Evolutionary conservation across 179 eudicot species (phyloP).

Genomic region (Nepenthes alata): DNA sequence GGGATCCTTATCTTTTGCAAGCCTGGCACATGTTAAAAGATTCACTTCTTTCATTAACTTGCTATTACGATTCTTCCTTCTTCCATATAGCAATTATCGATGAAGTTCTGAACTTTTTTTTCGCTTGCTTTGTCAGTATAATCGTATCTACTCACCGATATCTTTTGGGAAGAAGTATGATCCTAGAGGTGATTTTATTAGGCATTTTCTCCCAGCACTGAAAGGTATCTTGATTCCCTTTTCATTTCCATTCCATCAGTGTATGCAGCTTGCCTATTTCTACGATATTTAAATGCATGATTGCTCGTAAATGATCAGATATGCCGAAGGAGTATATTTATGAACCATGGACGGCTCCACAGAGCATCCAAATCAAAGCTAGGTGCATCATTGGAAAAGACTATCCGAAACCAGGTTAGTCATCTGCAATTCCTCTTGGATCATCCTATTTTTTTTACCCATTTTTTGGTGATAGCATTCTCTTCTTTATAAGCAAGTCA

Average conservation of each 20-base stretch:
- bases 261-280: background rate
- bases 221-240: conserved; percentile 39
- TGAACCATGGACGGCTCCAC: conserved; percentile 95
- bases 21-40: too few species aligned
- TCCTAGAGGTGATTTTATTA: conserved; percentile 60
- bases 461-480: too few species aligned
- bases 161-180: conserved; percentile 88
- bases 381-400: conserved; percentile 81
- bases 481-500: too few species aligned
- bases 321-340: conserved; percentile 91
- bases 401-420: conserved; percentile 75
- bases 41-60: too few species aligned
- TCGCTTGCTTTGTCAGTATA: conserved; percentile 35
- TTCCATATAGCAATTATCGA: background rate
- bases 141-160: conserved; percentile 85
- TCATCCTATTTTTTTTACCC: too few species aligned
- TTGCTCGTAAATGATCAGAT: conserved; percentile 26
- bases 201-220: conserved; percentile 78
- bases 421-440: too few species aligned
- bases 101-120: background rate
- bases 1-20: too few species aligned
- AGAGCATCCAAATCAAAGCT: conserved; percentile 65
- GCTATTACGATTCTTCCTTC: too few species aligned
- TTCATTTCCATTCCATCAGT: background rate
- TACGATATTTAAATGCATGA: background rate